These are phyloP conservation scores for Sugiyamaella americana DNA, from an alignment of 805 yeast genomes.

Conservation along the genomic window DNA sequence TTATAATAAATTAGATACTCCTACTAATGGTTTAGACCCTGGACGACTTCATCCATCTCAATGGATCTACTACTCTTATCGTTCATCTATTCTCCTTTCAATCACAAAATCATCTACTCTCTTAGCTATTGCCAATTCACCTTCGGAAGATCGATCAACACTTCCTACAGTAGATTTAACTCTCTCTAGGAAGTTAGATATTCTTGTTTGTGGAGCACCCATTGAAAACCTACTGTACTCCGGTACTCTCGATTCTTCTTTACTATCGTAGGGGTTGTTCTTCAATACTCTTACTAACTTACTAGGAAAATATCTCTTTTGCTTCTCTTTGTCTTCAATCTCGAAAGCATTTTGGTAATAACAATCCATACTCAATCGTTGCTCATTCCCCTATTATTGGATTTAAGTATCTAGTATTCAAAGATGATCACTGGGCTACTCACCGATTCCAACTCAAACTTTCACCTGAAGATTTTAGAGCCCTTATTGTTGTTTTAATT, in stretches of 20 bases:
- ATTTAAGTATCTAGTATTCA: constrained; percentile 6
- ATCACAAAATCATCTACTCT: neutral
- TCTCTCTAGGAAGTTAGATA: neutral
- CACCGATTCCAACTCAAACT: constrained; percentile 1
- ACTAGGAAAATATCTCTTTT: constrained; percentile 3
- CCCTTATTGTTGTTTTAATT: neutral
- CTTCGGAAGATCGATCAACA: neutral
- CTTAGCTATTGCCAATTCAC: neutral
- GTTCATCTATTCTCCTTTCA: neutral
- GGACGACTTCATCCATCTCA: neutral
- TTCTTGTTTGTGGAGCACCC: constrained; percentile 4
- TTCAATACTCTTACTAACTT: neutral
- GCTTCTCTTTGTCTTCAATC: neutral
- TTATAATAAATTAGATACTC: constrained; percentile 1
- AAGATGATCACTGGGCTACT: neutral
- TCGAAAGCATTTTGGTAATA: neutral
- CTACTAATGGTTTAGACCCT: constrained; percentile 4
- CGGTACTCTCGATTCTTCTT: too few species aligned
- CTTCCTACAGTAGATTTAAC: neutral
- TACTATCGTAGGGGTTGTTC: too few species aligned
- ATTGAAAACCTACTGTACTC: neutral
- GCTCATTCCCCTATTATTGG: constrained; percentile 11
- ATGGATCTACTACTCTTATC: constrained; percentile 6
- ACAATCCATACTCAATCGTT: constrained; percentile 5
- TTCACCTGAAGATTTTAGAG: neutral